Base-by-base conservation (phyloP, 768 basidiomycete genomes). In the Lactarius indigo region DNA sequence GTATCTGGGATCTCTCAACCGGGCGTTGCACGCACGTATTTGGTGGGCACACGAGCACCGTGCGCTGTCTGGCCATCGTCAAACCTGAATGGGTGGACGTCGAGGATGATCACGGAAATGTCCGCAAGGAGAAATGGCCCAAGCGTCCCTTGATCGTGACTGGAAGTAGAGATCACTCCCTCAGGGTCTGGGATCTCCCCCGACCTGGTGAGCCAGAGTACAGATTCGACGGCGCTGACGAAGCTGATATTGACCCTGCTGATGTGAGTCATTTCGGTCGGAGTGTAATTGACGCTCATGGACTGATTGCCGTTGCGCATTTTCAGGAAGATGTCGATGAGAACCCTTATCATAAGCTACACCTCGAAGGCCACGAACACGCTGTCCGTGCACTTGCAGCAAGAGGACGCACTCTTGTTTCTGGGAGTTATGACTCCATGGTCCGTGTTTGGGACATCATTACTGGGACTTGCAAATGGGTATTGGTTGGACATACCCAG, bases 371-470 rank as follows among this genome's bases (percentile, higher is more conserved):
- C 0, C 96, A 99, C 73, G 90, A 90, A 63, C 89, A 92, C 73
- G 94, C 95, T 26, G 94, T 97, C 26, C 85, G 95, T 64, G 94
- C 95, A 7, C 80, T 97, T n/a, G 94, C 94, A 26, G 92, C 94
- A 20, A 83, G 94, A 69, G 95, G 95, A 10, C 83, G 92, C 50
- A 92, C 91, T 1, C 83, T 97, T 52, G 93, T 98, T 20, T 96
- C 94, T 30, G 96, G 96, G 41, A 96, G 94, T 74, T 98, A 98
- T 75, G 96, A 99, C 74, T 91, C 89, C 73, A 94, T 89, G 8
- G 94, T 98, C 55, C 88, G 96, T 41, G 89, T 98, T 54, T 98
- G 96, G 96, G 94, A 98, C 72, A 90, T 93, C 66, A 83, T 92
- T 71, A 90, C 85, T 31, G 94, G 94, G 18, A 81, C 81, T 30